Base-by-base conservation (phyloP, 139 green algal species). In the Gonium pectorale region DNA sequence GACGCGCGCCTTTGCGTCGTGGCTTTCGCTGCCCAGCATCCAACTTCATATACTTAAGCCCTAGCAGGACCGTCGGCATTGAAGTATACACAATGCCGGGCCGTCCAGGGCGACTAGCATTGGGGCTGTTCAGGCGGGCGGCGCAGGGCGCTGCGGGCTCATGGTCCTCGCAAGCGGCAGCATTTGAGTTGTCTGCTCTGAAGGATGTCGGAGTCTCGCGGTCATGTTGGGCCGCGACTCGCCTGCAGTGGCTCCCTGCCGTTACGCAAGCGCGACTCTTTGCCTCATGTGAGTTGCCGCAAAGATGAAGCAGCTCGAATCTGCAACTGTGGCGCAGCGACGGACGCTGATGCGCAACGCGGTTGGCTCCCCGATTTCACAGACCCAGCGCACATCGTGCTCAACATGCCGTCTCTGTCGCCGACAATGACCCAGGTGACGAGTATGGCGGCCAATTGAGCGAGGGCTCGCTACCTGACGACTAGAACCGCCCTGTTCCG, bases 351-450 rank as follows among this genome's bases (percentile, higher is more conserved):
- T 22, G 19, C 38, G 26, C 3, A 5, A 2, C 5, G 29, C 8
- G 21, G 29, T 56, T 69, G 24, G 40, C 56, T 9, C n/a, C n/a
- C n/a, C 19, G 33, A 46, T 54, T 2, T 46, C 54, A 86, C 88
- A 93, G 89, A 92, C 41, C 89, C 90, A 17, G 38, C 87, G 15
- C 89, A 93, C 67, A 87, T 75, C 27, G 75, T 96, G 75, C 75
- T 98, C 60, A 82, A 85, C 43, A 97, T 99, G 93, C 97, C 97
- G 26, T 93, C 95, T 1, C 89, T 99, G 75, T 98, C 94, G 0
- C 96, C 96, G 21, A 99, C 97, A 11, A 99, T 99, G 97, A 93
- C 92, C 8, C 88, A 95, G 92, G 94, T 94, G 41, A 29, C 33
- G 66, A 26, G 67, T 54, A 29, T 67, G 19, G 26, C 7, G 6